These are phyloP conservation scores for Monsonia emarginata DNA, from an alignment of 441 rosid genomes.

Conservation along the genomic window DNA sequence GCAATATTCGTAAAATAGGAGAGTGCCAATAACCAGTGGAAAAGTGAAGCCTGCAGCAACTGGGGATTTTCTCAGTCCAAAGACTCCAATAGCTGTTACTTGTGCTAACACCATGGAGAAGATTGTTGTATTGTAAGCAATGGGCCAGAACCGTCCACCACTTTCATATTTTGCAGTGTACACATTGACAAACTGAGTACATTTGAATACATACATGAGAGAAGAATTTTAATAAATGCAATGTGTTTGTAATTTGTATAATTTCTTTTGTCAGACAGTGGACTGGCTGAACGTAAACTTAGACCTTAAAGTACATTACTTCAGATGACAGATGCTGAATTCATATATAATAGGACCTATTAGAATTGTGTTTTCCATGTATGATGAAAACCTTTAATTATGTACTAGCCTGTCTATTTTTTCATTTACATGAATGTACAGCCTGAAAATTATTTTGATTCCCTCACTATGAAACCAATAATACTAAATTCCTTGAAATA, in stretches of 20 bases:
- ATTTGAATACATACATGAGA: background rate
- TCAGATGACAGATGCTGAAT: too few species aligned
- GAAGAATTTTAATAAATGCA: background rate
- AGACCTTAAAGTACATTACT: too few species aligned
- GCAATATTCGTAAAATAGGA: constrained; percentile 74
- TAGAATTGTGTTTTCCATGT: too few species aligned
- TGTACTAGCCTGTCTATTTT: too few species aligned
- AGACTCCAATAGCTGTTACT: constrained; percentile 73
- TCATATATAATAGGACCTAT: too few species aligned
- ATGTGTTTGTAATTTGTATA: background rate
- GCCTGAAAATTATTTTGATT: background rate
- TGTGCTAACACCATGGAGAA: constrained; percentile 77
- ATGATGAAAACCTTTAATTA: too few species aligned
- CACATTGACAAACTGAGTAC: constrained; percentile 65
- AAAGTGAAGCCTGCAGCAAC: constrained; percentile 72
- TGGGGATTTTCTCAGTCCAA: constrained; percentile 63
- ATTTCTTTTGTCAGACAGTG: background rate
- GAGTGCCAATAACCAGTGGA: constrained; percentile 60
- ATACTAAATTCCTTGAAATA: background rate
- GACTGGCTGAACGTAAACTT: background rate
- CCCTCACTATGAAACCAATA: background rate
- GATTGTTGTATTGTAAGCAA: constrained; percentile 70
- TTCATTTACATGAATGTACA: background rate
- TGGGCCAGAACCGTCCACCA: constrained; percentile 84
- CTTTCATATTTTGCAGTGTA: constrained; percentile 61